Evolutionary conservation across 352 stramenopile species (phyloP).

Genomic region (Globisporangium mamillatum): DNA sequence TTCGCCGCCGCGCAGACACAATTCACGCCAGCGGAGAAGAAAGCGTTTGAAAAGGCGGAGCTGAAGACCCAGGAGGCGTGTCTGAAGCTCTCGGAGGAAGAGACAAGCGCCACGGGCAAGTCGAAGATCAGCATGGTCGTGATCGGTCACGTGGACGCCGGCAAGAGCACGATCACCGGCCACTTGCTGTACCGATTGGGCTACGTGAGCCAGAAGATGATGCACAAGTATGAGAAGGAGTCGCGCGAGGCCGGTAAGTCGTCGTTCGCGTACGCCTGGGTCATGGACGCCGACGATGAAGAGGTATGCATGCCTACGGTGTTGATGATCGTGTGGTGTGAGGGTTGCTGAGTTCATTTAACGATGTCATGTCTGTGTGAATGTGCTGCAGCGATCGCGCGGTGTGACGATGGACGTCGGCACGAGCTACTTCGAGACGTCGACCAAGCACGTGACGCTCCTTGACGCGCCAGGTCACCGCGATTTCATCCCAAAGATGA

Average conservation of each 20-base stretch:
- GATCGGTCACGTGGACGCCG: conserved; percentile 96
- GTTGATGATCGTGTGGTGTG: neutral
- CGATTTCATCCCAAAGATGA: conserved; percentile 99
- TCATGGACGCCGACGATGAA: conserved; percentile 89
- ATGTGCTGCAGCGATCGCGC: conserved; percentile 78
- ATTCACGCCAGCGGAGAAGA: conserved; percentile 57
- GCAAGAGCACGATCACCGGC: conserved; percentile 97
- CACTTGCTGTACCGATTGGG: conserved; percentile 92
- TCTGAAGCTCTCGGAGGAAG: conserved; percentile 36
- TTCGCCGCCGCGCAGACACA: conserved; percentile 41
- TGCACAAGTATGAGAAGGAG: conserved; percentile 93
- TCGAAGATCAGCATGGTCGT: conserved; percentile 93
- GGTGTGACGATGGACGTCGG: conserved; percentile 98
- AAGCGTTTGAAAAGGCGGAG: conserved; percentile 66
- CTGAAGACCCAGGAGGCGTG: conserved; percentile 64
- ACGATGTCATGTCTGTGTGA: neutral
- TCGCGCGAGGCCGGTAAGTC: conserved; percentile 90
- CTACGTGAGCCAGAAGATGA: conserved; percentile 82
- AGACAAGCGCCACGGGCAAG: conserved; percentile 50
- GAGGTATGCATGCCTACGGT: conserved; percentile 26
- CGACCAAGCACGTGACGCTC: conserved; percentile 91
- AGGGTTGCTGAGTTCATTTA: neutral
- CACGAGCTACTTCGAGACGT: conserved; percentile 90
- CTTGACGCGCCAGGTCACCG: conserved; percentile 96
- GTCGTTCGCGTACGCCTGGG: conserved; percentile 96